Evolutionary conservation across 1,284 basidiomycete genomes (phyloP).

Genomic region (Leccinum ambiguum): DNA sequence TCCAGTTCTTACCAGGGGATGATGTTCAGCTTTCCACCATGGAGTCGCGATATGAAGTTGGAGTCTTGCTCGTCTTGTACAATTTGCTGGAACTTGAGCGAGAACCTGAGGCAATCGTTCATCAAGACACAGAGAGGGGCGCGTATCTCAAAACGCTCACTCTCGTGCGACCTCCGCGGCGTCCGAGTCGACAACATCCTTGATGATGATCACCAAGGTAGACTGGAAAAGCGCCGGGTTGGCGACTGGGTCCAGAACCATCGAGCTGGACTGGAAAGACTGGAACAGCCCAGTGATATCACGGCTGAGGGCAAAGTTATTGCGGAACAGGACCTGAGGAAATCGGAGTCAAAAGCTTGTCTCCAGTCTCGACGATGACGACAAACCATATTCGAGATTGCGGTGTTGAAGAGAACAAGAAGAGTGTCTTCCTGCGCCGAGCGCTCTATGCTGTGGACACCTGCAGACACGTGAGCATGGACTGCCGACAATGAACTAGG

Average conservation of each 20-base stretch:
- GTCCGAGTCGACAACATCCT: constrained; percentile 61
- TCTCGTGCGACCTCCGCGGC: constrained; percentile 53
- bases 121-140: too few species aligned
- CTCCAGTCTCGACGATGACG: neutral
- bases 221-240: constrained; percentile 62
- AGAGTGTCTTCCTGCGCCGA: constrained; percentile 62
- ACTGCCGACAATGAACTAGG: neutral
- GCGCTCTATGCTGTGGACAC: constrained; percentile 61
- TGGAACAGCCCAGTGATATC: constrained; percentile 60
- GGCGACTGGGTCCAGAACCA: constrained; percentile 53
- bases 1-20: constrained; percentile 43
- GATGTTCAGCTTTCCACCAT: constrained; percentile 52
- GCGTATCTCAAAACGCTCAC: constrained; percentile 29
- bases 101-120: constrained; percentile 39
- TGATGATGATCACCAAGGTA: constrained; percentile 60
- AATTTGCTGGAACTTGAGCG: constrained; percentile 52
- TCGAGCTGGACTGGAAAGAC: constrained; percentile 62
- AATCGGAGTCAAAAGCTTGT: neutral
- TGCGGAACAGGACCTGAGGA: constrained; percentile 58
- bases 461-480: constrained; percentile 30
- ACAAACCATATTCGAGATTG: constrained; percentile 57
- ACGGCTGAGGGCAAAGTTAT: constrained; percentile 60
- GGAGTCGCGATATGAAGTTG: constrained; percentile 58
- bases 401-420: constrained; percentile 62
- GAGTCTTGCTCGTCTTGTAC: constrained; percentile 57